Conservation (phyloP, 1,284 basidiomycete species). For the Flammula alnicola region DNA sequence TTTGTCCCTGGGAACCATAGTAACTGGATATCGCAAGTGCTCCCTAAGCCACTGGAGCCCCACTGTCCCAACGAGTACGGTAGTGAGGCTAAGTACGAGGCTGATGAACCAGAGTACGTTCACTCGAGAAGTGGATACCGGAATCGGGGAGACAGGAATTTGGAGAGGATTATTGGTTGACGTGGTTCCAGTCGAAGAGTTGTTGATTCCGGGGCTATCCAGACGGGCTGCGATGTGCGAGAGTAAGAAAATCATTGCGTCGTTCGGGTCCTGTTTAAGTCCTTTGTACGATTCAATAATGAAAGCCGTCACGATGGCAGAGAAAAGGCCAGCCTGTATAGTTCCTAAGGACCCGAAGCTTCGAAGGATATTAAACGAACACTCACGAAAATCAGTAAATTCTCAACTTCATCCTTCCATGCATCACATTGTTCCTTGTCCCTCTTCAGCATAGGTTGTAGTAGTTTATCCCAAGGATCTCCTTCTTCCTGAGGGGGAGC, state of each 20-base stretch:
- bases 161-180: neutral
- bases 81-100: slow-evolving; percentile 24
- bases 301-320: slow-evolving; percentile 13
- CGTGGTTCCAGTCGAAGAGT: neutral
- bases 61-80: slow-evolving; percentile 25
- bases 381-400: slow-evolving; percentile 8
- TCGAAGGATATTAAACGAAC: neutral
- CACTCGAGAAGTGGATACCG: slow-evolving; percentile 18
- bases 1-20: slow-evolving; percentile 16
- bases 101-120: slow-evolving; percentile 32
- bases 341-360: neutral
- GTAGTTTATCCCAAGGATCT: slow-evolving; percentile 10
- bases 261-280: slow-evolving; percentile 9
- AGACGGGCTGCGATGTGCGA: slow-evolving; percentile 5
- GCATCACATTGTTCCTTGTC: slow-evolving; percentile 11
- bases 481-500: slow-evolving; percentile 7
- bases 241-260: neutral
- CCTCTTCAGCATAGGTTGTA: slow-evolving; percentile 6
- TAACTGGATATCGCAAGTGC: slow-evolving; percentile 18
- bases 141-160: neutral
- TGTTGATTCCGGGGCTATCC: neutral
- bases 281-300: slow-evolving; percentile 13
- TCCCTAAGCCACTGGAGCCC: slow-evolving; percentile 32
- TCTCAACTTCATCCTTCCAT: slow-evolving; percentile 17
- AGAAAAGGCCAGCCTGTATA: slow-evolving; percentile 12